Conservation (phyloP, 2,329 filamentous ascomycete species). For the Fusarium newnesense region DNA sequence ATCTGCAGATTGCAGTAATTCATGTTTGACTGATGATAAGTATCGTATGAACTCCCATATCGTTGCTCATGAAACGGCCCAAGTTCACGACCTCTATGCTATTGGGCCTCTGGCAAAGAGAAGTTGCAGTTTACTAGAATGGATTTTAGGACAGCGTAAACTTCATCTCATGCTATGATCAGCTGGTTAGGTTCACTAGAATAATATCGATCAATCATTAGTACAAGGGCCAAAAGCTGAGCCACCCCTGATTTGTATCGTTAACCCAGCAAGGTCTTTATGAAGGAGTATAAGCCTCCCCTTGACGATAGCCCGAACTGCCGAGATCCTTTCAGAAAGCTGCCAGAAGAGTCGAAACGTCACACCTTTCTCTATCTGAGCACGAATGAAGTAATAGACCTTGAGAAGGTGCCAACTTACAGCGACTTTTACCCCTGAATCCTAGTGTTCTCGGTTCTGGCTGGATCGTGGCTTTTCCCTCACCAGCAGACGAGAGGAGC, state of each 20-base stretch:
- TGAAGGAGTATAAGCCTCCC: background rate
- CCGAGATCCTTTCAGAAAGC: background rate
- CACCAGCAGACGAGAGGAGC: background rate
- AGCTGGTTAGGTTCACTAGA: background rate
- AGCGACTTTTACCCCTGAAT: background rate
- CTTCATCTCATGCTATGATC: background rate
- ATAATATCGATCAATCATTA: background rate
- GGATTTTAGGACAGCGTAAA: background rate
- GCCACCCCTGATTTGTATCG: background rate
- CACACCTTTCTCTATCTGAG: background rate
- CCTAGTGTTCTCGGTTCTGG: background rate
- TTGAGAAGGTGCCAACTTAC: background rate
- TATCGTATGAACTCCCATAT: background rate
- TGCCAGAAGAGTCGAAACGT: background rate
- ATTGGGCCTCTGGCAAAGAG: background rate
- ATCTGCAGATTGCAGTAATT: background rate
- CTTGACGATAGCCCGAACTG: background rate
- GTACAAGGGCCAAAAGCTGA: background rate
- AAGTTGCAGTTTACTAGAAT: background rate
- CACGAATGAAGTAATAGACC: background rate
- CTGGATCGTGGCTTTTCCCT: background rate
- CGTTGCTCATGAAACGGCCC: background rate
- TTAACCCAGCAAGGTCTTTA: background rate
- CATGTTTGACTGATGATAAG: background rate
- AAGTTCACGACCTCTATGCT: background rate